Evolutionary conservation across 352 stramenopile species (phyloP), one percentile per base, ranked within the genome.

Genomic region (Globisporangium canariense): DNA sequence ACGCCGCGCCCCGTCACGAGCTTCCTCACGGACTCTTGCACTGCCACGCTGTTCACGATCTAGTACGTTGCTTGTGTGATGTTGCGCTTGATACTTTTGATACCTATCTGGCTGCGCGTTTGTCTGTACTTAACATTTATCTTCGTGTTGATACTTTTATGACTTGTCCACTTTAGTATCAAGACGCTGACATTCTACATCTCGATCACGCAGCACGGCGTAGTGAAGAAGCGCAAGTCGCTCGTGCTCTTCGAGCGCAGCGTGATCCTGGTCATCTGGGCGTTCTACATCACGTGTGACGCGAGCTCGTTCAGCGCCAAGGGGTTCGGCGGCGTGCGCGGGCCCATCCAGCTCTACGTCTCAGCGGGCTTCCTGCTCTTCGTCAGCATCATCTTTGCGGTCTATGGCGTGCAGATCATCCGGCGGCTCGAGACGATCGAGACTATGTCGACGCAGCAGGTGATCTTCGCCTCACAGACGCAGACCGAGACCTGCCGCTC

Each of bases 1-100:
- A 58, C 81, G 1, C 79, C 81, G 3, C 68, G 73, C 0, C 68
- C 76, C 0, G 36, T 89, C 28, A 55, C 58, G 10, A 70, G 74
- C 3, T 86, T 88, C 47, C 65, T 89, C 55, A 67, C 74, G 6
- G 71, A 90, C 64, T 77, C 79, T 43, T 90, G 81, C 47, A 90
- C 81, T 4, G 79, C 79, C 3, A 70, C 79, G 52, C 63, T 89
- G 22, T 86, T 78, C 70, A 80, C 79, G 1, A 74, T 89, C 57
- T 86, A 80, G 75, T 83, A 70, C 53, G 75, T 77, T 47, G 13
- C 20, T 34, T 62, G 11, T 36, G n/a, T 30, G 4, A n/a, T 30
- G 7, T 13, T 32, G 22, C 14, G n/a, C 36, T 54, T 20, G 11
- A 18, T 22, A 25, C 16, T 54, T 30, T 63, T n/a, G 53, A 46